Conservation (phyloP, 331 rosid genomes). For the Acacia pycnantha region DNA sequence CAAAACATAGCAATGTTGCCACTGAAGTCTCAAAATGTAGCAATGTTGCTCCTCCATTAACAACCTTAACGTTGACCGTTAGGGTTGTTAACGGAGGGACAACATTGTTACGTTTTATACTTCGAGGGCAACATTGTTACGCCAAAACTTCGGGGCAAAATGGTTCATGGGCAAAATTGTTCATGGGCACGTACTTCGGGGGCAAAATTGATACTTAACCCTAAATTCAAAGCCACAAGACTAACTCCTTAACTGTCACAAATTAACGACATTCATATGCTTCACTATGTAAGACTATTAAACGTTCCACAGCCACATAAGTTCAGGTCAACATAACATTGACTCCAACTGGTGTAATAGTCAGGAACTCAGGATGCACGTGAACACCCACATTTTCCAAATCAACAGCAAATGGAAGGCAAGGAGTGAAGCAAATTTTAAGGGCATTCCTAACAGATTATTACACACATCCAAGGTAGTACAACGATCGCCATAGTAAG, state of each 20-base stretch:
- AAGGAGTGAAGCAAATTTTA: background rate
- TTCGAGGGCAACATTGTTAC: too few species aligned
- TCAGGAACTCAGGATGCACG: background rate
- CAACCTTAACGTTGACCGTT: too few species aligned
- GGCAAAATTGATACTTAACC: too few species aligned
- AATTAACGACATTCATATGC: background rate
- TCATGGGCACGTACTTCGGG: too few species aligned
- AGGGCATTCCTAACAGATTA: background rate
- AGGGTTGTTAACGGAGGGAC: too few species aligned
- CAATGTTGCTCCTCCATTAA: too few species aligned
- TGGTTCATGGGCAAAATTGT: too few species aligned
- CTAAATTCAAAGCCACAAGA: background rate
- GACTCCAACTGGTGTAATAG: background rate
- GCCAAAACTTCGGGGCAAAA: too few species aligned
- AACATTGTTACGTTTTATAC: too few species aligned
- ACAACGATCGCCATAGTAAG: background rate
- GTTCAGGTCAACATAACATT: background rate
- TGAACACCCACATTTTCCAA: background rate
- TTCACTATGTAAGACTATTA: background rate
- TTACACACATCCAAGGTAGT: background rate
- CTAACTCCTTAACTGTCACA: background rate
- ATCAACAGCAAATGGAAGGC: constrained; percentile 1
- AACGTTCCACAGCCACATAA: background rate
- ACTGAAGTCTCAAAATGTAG: too few species aligned
- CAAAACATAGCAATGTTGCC: too few species aligned